Base-by-base conservation (phyloP, 805 yeast genomes). In the Diddensiella caesifluorescens region DNA sequence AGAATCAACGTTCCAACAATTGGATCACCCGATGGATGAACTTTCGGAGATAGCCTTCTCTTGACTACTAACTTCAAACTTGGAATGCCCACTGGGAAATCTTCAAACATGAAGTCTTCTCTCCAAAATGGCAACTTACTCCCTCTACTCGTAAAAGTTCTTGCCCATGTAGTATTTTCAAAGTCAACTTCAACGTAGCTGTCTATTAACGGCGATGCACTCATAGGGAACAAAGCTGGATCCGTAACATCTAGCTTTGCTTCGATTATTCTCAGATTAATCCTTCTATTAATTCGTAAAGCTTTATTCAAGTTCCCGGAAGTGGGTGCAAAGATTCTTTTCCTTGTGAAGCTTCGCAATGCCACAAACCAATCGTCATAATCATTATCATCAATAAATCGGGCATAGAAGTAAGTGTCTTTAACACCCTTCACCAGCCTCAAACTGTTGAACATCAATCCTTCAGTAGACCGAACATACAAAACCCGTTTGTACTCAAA, bases 101-200 rank as follows among this genome's bases (percentile, higher is more conserved):
- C 53, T 70, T 75, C 2, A 79, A 76, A 64, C 1, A 71, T 63
- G 55, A 84, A 83, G 34, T 70, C 75, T 54, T 89, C 95, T 55
- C 88, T 77, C 92, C 95, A 89, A 56, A 85, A 85, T 1, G 95
- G 89, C 5, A 37, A 22, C 41, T 71, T 70, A 0, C 59, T 50
- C 35, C 72, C 65, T 27, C 68, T 64, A 0, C 80, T 80, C 4
- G 75, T 67, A 2, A 88, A 80, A 0, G 96, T 85, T 50, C 87
- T 68, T 28, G 83, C 85, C 86, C 90, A 83, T 0, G 82, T 77
- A 35, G 75, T 69, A 15, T 75, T 79, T 82, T 92, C 83, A 58
- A 85, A 69, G 13, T 72, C 64, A 2, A 88, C 67, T 52, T 87
- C 95, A 1, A 83, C 77, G 54, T 84, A 89, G 1, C 62, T 50